A percentile compares a stretch with the other conserved stretches of the same genome.
Conservation (phyloP, 2,329 filamentous ascomycete species). For the Hypoxylon sp. region DNA sequence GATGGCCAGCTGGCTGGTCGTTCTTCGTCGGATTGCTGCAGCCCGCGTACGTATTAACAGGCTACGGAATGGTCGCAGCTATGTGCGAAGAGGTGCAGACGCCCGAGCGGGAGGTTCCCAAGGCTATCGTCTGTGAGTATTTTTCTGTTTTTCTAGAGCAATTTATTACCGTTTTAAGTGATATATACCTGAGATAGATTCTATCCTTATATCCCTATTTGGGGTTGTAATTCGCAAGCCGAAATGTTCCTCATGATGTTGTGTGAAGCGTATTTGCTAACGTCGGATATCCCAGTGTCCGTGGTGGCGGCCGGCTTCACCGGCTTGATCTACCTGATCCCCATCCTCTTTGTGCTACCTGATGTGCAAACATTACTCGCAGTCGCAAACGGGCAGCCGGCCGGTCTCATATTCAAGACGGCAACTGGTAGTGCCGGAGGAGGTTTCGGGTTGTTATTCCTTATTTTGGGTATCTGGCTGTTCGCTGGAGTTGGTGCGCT, state of each 20-base stretch:
- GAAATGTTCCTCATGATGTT: background rate
- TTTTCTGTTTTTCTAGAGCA: background rate
- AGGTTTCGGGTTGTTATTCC: conserved; percentile 80
- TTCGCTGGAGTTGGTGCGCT: conserved; percentile 82
- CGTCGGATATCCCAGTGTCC: conserved; percentile 58
- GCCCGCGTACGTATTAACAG: conserved; percentile 71
- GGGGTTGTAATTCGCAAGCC: background rate
- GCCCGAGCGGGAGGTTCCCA: conserved; percentile 76
- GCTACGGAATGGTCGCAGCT: conserved; percentile 78
- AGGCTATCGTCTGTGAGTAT: conserved; percentile 70
- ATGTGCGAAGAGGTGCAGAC: conserved; percentile 82
- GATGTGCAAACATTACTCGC: conserved; percentile 72
- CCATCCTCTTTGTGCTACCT: conserved; percentile 81
- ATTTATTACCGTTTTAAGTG: background rate
- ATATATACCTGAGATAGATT: background rate
- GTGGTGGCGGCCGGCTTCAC: conserved; percentile 76
- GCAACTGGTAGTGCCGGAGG: conserved; percentile 79
- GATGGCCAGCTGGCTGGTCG: conserved; percentile 78
- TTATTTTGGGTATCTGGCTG: conserved; percentile 81
- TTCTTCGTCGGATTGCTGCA: conserved; percentile 80
- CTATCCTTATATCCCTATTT: background rate
- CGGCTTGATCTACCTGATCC: conserved; percentile 76
- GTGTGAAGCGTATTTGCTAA: conserved; percentile 2
- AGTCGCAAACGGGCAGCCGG: conserved; percentile 80
- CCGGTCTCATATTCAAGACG: conserved; percentile 80